These are phyloP conservation scores for Apiospora hydei DNA, from an alignment of 2,329 filamentous ascomycete species.

Conservation along the genomic window DNA sequence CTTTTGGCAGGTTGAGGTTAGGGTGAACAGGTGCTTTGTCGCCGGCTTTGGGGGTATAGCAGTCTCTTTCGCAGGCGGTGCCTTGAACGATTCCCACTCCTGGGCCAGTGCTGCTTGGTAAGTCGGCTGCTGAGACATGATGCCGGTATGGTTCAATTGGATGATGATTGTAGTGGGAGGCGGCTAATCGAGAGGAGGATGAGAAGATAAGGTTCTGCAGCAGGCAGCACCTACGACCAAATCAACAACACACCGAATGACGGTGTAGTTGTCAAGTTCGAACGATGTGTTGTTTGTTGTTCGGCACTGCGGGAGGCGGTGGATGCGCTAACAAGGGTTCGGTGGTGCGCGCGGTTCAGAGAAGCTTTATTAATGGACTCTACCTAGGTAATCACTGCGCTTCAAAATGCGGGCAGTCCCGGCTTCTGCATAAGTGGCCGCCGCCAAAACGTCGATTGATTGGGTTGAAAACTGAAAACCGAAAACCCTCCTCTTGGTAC, in stretches of 20 bases:
- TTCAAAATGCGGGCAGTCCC: constrained; percentile 14
- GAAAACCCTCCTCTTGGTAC: not conserved
- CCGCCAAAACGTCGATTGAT: not conserved
- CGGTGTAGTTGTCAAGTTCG: not conserved
- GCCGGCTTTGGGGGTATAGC: constrained; percentile 59
- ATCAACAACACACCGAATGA: not conserved
- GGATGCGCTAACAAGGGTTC: not conserved
- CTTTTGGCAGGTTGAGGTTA: constrained; percentile 59
- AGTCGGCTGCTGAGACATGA: constrained; percentile 30
- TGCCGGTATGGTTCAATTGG: not conserved
- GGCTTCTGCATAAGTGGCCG: constrained; percentile 11
- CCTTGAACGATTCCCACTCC: constrained; percentile 51
- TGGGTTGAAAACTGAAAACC: not conserved
- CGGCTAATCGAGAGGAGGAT: not conserved
- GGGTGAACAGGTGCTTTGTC: constrained; percentile 61
- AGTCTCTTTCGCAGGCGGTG: constrained; percentile 50
- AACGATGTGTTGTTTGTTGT: not conserved
- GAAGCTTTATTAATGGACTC: constrained; percentile 6
- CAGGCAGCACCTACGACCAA: not conserved
- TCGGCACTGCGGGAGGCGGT: not conserved
- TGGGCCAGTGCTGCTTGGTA: constrained; percentile 39
- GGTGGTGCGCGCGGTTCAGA: not conserved
- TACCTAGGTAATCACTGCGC: not conserved
- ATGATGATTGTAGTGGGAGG: not conserved
- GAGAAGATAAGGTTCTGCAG: not conserved